Conservation (phyloP, 495 filamentous ascomycete genomes). For the Penicillium cinerascens region DNA sequence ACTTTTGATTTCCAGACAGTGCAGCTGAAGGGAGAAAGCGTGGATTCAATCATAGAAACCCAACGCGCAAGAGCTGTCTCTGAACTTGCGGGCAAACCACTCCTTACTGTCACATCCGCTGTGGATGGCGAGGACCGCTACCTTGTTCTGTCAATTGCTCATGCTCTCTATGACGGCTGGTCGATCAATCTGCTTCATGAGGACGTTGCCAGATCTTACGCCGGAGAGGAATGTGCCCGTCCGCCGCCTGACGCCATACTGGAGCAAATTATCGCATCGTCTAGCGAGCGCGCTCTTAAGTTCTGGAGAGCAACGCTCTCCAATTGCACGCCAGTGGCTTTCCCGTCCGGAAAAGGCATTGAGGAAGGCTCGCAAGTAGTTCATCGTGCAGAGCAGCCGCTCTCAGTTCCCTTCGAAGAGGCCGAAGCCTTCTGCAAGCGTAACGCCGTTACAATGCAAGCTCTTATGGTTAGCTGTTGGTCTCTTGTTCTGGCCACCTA, state of each 20-base stretch:
- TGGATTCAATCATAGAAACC: conserved; percentile 22
- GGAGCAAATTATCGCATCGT: conserved; percentile 24
- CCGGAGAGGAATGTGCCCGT: conserved; percentile 20
- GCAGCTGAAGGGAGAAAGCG: conserved; percentile 12
- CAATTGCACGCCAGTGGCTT: conserved; percentile 21
- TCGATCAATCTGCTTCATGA: conserved; percentile 68
- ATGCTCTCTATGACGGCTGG: conserved; percentile 84
- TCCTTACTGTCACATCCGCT: conserved; percentile 14
- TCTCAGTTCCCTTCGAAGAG: conserved; percentile 33
- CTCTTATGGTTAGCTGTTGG: conserved; percentile 67
- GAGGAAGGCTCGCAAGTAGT: conserved; percentile 26
- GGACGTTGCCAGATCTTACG: conserved; percentile 44
- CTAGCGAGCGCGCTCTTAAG: conserved; percentile 17
- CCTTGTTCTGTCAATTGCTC: conserved; percentile 56
- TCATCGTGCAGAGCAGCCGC: conserved; percentile 25
- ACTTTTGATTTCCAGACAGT: conserved; percentile 19
- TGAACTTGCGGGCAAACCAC: conserved; percentile 7
- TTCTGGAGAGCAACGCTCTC: conserved; percentile 42
- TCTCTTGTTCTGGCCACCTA: conserved; percentile 61
- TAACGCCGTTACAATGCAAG: conserved; percentile 70
- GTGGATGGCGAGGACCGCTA: conserved; percentile 21
- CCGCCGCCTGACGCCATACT: conserved; percentile 28
- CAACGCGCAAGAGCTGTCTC: conserved; percentile 20
- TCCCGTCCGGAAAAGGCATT: conserved; percentile 13
- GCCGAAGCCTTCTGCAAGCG: conserved; percentile 45